Evolutionary conservation across 1,139 yeast species (phyloP), one percentile per base, ranked within the genome.

Genomic region (Komagataea norvegica): DNA sequence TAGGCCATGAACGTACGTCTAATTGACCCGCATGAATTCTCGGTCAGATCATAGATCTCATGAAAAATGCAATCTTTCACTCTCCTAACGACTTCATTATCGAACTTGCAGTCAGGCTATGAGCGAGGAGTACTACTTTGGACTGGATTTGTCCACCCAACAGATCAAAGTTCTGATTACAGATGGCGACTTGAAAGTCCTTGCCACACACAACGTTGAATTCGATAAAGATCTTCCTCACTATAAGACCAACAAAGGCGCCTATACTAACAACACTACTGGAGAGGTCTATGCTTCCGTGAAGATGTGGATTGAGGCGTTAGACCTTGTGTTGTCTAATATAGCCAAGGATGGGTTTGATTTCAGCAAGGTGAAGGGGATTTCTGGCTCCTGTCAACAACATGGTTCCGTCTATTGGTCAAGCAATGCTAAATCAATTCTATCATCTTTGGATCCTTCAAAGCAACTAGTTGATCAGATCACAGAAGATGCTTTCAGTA

Each of bases 381-480:
- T 88, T 36, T 74, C 85, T 37, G 96, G 96, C 0, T 86, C 95
- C 0, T 83, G 94, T 38, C 96, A 88, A 61, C 96, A 88, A 54
- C 96, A 88, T 54, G 96, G 95, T 1, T 81, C 94, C 4, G 88
- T 88, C 1, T 88, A 68, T 54, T 85, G 95, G 91, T 71, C 85
- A 3, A 35, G 59, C 4, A 51, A 63, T 6, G 81, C 85, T 1
- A 56, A 62, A 1, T 46, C 51, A 0, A 46, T 67, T 6, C 64
- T 86, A 35, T 32, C 42, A 1, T 42, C 47, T 33, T 65, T 69
- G 40, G 57, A 47, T 2, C 34, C 59, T 0, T 37, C 42, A 1
- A 38, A 54, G 11, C 38, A 61, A 1, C 62, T 79, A 36, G 52
- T 62, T n/a, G 65, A 60, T n/a, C 82, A 74, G 46, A 42, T 80